These are phyloP conservation scores for Sutorius australiensis DNA, from an alignment of 768 basidiomycete species.

Conservation along the genomic window DNA sequence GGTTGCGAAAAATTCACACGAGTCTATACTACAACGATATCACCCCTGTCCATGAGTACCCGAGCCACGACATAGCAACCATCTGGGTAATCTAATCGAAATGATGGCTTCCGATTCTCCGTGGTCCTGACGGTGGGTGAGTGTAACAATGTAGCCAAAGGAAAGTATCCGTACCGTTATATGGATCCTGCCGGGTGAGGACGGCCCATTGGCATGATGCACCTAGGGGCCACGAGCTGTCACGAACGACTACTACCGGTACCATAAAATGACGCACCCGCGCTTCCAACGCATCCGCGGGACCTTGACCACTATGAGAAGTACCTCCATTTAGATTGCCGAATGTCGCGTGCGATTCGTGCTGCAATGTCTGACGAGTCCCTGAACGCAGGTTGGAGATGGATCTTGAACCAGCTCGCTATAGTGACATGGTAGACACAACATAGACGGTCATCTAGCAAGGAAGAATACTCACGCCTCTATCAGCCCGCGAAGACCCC, in stretches of 20 bases:
- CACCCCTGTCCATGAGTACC: background rate
- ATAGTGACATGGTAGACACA: background rate
- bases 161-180: background rate
- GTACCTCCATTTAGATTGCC: background rate
- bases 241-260: background rate
- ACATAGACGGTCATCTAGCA: background rate
- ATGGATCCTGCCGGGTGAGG: background rate
- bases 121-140: background rate
- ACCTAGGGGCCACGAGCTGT: background rate
- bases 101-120: background rate
- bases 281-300: background rate
- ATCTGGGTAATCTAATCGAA: background rate
- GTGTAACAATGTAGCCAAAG: background rate
- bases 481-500: background rate
- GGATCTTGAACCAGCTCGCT: background rate
- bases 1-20: constrained; percentile 17
- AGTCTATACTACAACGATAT: background rate
- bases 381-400: background rate
- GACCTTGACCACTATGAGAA: background rate
- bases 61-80: background rate
- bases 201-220: background rate
- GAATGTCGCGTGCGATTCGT: background rate
- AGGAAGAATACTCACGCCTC: background rate
- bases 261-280: background rate
- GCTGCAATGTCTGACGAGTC: background rate